Evolutionary conservation across 1,139 yeast genomes (phyloP), one percentile per base, ranked within the genome.

Genomic region (Taiozyma sp.): DNA sequence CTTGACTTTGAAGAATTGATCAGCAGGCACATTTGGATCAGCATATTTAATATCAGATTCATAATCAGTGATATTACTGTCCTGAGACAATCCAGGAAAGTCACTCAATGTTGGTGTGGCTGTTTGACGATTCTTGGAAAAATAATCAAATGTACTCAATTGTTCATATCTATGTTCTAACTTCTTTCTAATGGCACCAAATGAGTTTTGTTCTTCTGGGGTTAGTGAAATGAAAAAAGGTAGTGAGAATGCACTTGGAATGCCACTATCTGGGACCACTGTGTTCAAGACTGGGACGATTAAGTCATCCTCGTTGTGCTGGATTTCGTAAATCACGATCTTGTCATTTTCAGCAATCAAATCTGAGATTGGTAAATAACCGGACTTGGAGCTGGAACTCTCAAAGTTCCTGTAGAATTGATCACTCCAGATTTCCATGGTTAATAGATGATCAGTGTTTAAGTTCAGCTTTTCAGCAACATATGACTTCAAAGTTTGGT

Each of bases 341-440:
- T 76, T 77, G 62, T 90, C 97, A 41, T 75, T 71, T 14, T 75
- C 77, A 9, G 79, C 72, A 22, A 89, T 85, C 41, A 87, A 68
- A 54, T 87, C 95, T 40, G 87, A 76, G 9, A 89, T 76, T 1
- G 93, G 89, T 47, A 83, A 67, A 58, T 79, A 85, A 47, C 76
- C 75, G 28, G 83, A 72, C 55, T 77, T 79, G 0, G 81, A 76
- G 43, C 76, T 80, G 42, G 76, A 67, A 44, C 82, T 79, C 59
- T 84, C 89, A 65, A 84, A 85, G 62, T 85, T 83, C 50, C 76
- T 80, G 70, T 83, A 89, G 54, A 91, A 80, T 54, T 80, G 81
- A 53, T 79, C 74, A 52, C 81, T 81, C 69, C 83, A 89, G 7
- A 89, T 70, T 61, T 93, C 97, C 53, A 81, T 81, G 3, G 87